phyloP scores from a whole-genome alignment of 1,284 basidiomycete genomes.

The Meripilus lineatus region DNA sequence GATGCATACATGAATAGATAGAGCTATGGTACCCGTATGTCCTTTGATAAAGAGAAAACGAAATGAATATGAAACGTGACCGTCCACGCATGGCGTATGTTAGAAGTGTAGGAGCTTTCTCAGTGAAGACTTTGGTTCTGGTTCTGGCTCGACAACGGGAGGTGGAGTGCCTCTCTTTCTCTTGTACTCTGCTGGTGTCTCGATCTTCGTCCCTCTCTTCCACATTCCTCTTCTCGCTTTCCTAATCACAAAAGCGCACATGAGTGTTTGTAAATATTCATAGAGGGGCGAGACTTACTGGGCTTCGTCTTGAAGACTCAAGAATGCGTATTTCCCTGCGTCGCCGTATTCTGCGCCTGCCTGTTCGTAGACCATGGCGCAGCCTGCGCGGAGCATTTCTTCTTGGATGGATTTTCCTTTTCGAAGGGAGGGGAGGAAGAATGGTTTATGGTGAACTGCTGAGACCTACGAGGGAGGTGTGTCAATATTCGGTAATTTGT shows the following conservation, averaged over 20 bases:
- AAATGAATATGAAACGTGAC: no score
- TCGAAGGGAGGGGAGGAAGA: conserved; percentile 45
- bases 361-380: conserved; percentile 72
- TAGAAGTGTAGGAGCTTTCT: no score
- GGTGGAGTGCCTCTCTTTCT: no score
- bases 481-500: not conserved
- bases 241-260: conserved; percentile 29
- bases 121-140: no score
- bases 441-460: conserved; percentile 44
- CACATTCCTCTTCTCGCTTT: conserved; percentile 67
- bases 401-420: conserved; percentile 57
- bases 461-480: conserved; percentile 51
- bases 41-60: no score
- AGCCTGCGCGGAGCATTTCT: conserved; percentile 77
- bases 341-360: conserved; percentile 70
- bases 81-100: no score
- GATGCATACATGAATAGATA: no score
- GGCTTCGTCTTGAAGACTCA: conserved; percentile 56
- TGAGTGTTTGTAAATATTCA: not conserved
- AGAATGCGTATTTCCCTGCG: conserved; percentile 58
- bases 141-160: no score
- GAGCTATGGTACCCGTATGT: no score
- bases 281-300: conserved; percentile 43
- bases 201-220: conserved; percentile 50
- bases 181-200: conserved; percentile 81